Base-by-base conservation (phyloP, 2,329 filamentous ascomycete species). In the Gliomastix tumulicola region DNA sequence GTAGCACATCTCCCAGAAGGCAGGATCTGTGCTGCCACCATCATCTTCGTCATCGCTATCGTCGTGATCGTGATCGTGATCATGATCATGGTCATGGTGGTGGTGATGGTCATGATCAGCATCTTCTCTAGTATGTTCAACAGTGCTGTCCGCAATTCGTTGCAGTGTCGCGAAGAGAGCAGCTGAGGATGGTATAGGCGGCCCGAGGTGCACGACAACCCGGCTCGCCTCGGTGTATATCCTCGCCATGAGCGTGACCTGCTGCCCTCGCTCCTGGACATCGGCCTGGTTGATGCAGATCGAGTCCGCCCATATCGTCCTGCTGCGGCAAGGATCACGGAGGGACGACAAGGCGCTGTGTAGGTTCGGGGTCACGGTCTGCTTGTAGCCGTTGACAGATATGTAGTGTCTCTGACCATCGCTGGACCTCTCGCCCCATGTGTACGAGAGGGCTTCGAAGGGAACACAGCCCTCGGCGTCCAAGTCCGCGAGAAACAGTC, bases 221-320 rank as follows among this genome's bases (percentile, higher is more conserved):
- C 9, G 27, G 15, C 7, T 17, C 7, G 49, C 41, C 5, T 31
- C 16, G 9, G 39, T 39, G 43, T 49, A 50, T 23, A 52, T 42
- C 8, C 34, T 32, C 27, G 41, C 41, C 47, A 52, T 52, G 30
- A 50, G 42, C 16, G 36, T 19, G 13, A 52, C 43, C 23, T 52
- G 48, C 4, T 38, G 21, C 6, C 40, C 38, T 8, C 42, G 42
- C 33, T 52, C 49, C 6, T 32, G 27, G 15, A 31, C 27, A 21
- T 45, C 39, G 6, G 21, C 17, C 19, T 51, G 47, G 39, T 51
- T 44, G 36, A 52, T 52, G 35, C 48, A 51, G 10, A 52, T 41
- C n/a, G 37, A 42, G 21, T 51, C 49, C 6, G 46, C 41, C 49
- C 49, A 51, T 7, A 45, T 34, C 15, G 34, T 33, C 7, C 39